Evolutionary conservation across 768 basidiomycete species (phyloP), one percentile per base, ranked within the genome.

Genomic region (Pholiota molesta): DNA sequence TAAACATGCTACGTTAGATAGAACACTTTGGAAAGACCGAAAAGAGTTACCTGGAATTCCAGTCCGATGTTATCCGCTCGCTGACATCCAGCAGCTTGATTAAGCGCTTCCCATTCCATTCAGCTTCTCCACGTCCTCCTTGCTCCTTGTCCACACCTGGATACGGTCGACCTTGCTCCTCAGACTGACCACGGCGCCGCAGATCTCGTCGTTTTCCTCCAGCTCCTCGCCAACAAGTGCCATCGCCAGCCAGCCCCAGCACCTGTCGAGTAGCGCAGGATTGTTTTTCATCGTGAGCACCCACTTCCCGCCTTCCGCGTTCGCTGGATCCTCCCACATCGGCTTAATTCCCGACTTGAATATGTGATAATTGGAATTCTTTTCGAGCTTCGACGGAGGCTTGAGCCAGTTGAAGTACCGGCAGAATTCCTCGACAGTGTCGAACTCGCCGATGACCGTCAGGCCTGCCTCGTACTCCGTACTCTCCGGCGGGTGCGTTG

Each of bases 271-370:
- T 67, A 95, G 73, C 52, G 76, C 74, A 3, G 92, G 87, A 65
- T 89, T 91, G 68, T 90, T 89, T 79, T 91, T 90, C 89, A 97
- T 94, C 69, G 94, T 94, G 60, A 98, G 75, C 19, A 95, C 94
- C 95, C 95, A 97, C 77, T 95, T 96, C 37, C 95, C 95, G 19
- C 95, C 95, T 57, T 89, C 84, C 26, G 92, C 91, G 70, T 97
- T 97, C 57, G 94, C 92, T 31, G 86, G 85, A 73, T 97, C 95
- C 77, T 97, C 95, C 95, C 95, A 97, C 95, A 97, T 97, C 14
- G 94, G 94, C 71, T 94, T 94, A 79, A 95, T 95, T 17, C 92
- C 92, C 21, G 86, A 82, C 77, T 97, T 97, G 86, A 98, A 97
- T 59, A 98, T 83, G 72, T 98, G 95, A 69, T 97, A 95, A 77